These are phyloP conservation scores for Dendrobium catenatum DNA, from an alignment of 106 monocot genomes.

Conservation along the genomic window DNA sequence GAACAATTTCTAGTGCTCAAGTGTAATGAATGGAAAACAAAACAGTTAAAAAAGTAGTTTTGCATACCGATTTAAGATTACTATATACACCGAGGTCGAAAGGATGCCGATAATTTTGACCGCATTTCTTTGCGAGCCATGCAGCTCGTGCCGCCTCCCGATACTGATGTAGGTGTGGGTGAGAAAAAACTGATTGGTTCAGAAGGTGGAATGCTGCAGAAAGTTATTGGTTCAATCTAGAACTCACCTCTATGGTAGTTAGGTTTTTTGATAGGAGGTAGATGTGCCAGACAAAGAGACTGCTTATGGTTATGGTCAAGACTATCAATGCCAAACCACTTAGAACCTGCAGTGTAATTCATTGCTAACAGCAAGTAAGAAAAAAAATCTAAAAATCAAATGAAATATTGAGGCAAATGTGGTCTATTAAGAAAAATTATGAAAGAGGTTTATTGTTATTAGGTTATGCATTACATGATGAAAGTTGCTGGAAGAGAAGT, in stretches of 20 bases:
- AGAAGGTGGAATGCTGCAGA: background rate
- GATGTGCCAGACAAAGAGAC: constrained; percentile 62
- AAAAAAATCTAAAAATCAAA: background rate
- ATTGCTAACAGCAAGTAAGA: background rate
- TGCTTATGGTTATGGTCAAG: constrained; percentile 31
- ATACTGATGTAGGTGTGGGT: constrained; percentile 23
- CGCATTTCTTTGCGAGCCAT: constrained; percentile 67
- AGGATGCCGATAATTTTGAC: constrained; percentile 53
- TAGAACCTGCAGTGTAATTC: constrained; percentile 25
- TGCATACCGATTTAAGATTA: constrained; percentile 38
- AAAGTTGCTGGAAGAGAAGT: too few relatives aligned
- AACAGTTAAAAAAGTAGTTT: background rate
- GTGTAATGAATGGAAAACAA: background rate
- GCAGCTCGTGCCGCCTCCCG: constrained; percentile 40
- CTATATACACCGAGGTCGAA: constrained; percentile 50
- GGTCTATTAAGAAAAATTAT: too few relatives aligned
- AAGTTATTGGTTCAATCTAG: background rate
- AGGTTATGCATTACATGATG: too few relatives aligned
- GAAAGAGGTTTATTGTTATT: too few relatives aligned
- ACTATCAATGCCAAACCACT: constrained; percentile 28
- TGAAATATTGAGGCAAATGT: too few relatives aligned
- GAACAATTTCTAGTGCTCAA: background rate
- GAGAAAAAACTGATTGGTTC: background rate
- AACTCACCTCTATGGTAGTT: constrained; percentile 65
- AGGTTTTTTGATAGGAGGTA: constrained; percentile 54